These are phyloP conservation scores for Rhynchosporium agropyri DNA, from an alignment of 2,329 filamentous ascomycete species.

Conservation along the genomic window DNA sequence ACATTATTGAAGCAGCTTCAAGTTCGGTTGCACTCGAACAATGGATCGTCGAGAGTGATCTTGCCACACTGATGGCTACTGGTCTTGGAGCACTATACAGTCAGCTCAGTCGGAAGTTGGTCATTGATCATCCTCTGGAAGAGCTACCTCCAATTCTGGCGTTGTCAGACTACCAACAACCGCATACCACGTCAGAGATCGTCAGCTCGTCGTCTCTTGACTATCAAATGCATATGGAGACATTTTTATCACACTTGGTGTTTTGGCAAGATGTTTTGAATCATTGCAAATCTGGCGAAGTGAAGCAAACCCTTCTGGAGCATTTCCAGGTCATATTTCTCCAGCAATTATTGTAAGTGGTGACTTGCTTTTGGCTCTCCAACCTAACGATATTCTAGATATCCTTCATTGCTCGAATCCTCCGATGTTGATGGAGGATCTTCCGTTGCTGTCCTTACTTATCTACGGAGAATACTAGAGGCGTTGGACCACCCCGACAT, in stretches of 20 bases:
- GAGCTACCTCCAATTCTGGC: conserved; percentile 81
- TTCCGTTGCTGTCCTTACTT: conserved; percentile 92
- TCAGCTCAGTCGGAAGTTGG: conserved; percentile 73
- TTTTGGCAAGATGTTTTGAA: conserved; percentile 99
- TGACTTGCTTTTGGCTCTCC: neutral
- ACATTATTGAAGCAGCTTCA: conserved; percentile 92
- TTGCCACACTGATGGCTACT: conserved; percentile 96
- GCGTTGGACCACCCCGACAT: conserved; percentile 91
- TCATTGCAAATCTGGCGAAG: conserved; percentile 88
- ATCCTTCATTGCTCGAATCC: conserved; percentile 93
- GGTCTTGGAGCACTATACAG: conserved; percentile 78
- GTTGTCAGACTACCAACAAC: conserved; percentile 84
- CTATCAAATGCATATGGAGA: conserved; percentile 85
- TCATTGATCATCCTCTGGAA: conserved; percentile 75
- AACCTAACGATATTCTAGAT: conserved; percentile 54
- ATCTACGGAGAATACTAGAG: conserved; percentile 87
- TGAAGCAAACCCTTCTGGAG: conserved; percentile 89
- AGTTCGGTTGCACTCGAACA: conserved; percentile 81
- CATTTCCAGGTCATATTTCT: conserved; percentile 97
- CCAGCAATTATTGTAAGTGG: conserved; percentile 80
- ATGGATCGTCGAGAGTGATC: conserved; percentile 96
- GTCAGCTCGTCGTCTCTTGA: conserved; percentile 73
- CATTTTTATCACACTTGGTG: conserved; percentile 89
- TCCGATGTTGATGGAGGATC: conserved; percentile 97
- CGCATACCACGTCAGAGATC: conserved; percentile 68